A percentile compares a stretch with the other conserved stretches of the same genome.
Conservation (phyloP, 495 filamentous ascomycete species). For the Acidomyces sp. region DNA sequence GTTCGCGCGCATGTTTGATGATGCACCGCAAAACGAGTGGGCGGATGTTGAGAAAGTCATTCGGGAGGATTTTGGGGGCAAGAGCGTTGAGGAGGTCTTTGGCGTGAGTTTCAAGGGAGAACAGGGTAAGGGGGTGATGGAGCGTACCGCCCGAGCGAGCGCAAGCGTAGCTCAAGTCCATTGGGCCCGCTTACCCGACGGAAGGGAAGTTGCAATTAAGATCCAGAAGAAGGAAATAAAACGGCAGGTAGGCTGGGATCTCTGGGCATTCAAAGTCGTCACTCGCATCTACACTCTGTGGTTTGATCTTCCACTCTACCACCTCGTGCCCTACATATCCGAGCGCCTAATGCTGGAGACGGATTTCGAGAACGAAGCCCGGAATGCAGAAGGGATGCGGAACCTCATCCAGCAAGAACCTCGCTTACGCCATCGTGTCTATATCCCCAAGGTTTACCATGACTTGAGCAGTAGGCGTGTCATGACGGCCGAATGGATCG, state of each 20-base stretch:
- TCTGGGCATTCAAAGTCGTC: conserved; percentile 87
- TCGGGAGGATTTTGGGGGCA: conserved; percentile 63
- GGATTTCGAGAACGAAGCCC: conserved; percentile 82
- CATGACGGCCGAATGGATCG: conserved; percentile 95
- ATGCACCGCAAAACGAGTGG: conserved; percentile 92
- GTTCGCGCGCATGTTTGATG: conserved; percentile 94
- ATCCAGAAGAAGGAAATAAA: conserved; percentile 92
- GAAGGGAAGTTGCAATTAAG: conserved; percentile 84
- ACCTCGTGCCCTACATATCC: conserved; percentile 74
- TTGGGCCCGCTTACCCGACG: conserved; percentile 74
- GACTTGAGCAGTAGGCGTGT: conserved; percentile 74
- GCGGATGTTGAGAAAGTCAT: conserved; percentile 77
- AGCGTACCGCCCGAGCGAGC: conserved; percentile 70
- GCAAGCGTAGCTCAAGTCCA: conserved; percentile 95
- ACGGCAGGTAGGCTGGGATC: conserved; percentile 78
- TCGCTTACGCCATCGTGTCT: conserved; percentile 62
- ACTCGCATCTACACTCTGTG: conserved; percentile 59
- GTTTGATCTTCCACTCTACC: conserved; percentile 84
- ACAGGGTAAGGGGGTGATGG: conserved; percentile 57
- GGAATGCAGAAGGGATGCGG: conserved; percentile 76
- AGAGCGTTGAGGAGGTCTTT: conserved; percentile 73
- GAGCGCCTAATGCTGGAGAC: conserved; percentile 83
- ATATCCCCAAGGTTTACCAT: conserved; percentile 72
- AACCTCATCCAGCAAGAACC: conserved; percentile 63
- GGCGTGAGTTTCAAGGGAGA: conserved; percentile 65